Conservation (phyloP, 1,139 yeast species). For the Kurtzmaniella quercitrusa region DNA sequence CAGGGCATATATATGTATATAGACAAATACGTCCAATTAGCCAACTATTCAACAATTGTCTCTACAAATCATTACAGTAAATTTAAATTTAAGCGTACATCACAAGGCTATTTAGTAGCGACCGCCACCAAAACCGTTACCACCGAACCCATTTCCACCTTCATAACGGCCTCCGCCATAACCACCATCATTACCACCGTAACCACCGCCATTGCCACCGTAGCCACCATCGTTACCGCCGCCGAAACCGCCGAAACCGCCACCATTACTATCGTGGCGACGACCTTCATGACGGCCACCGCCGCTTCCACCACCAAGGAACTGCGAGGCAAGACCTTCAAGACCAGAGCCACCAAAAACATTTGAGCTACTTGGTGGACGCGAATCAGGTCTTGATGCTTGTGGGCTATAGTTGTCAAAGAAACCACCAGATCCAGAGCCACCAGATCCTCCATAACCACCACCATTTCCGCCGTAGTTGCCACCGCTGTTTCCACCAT, state of each 20-base stretch:
- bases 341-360: slow-evolving; percentile 2
- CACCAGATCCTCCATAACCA: not conserved
- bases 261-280: not conserved
- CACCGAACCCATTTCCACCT: too few relatives aligned
- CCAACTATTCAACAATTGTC: too few relatives aligned
- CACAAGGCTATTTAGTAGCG: too few relatives aligned
- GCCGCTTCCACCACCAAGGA: not conserved
- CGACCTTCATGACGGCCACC: not conserved
- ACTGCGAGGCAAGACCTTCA: slow-evolving; percentile 4
- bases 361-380: not conserved
- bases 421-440: slow-evolving; percentile 2
- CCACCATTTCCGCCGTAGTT: not conserved
- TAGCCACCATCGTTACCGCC: not conserved
- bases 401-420: slow-evolving; percentile 8
- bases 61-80: too few relatives aligned
- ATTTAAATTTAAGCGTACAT: too few relatives aligned
- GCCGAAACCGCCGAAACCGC: slow-evolving; percentile 1
- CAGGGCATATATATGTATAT: not conserved
- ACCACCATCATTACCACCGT: slow-evolving; percentile 2
- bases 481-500: slow-evolving; percentile 2
- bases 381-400: not conserved
- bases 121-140: too few relatives aligned
- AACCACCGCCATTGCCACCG: slow-evolving; percentile 4
- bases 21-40: not conserved
- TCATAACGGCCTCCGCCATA: not conserved